Evolutionary conservation across 1,284 basidiomycete genomes (phyloP), one percentile per base, ranked within the genome.

Genomic region (Blastosporella zonata): DNA sequence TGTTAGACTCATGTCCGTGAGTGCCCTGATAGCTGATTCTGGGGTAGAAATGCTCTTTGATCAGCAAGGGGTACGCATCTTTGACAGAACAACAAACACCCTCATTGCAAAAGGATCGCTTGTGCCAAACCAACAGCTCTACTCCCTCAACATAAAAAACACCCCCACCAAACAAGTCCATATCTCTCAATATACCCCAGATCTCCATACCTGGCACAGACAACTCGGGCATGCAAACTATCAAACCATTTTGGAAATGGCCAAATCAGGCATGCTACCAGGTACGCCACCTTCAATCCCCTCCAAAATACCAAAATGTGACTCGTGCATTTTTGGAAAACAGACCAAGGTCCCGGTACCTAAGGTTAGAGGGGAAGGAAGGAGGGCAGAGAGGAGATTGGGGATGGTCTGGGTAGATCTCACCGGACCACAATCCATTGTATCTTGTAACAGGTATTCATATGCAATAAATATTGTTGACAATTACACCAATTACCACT

Each of bases 361-460:
- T 0, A 52, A 55, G 47, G 36, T 40, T 12, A 33, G 20, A 20
- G 49, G 36, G 17, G 43, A 50, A 28, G 35, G 43, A 17, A 28
- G 23, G n/a, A 47, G 53, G 45, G 60, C 66, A 2, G 61, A 36
- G 0, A 33, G 51, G 13, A 52, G 29, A 8, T 46, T 72, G 6
- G 65, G 58, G 12, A 56, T 55, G 1, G 57, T 71, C 3, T 69
- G 57, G 50, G 55, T 68, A 13, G 68, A 73, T 44, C 47, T 70
- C 3, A 55, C 55, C 0, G 68, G 69, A 17, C 36, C 36, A 5
- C 8, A 15, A 8, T 18, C 36, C 2, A 5, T 20, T 6, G 12
- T 15, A 37, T 37, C 36, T 3, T 6, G 20, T 6, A 22, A 3
- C n/a, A 61, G 66, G 0, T 62, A 66, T 43, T 2, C 44, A 0